Evolutionary conservation across 495 filamentous ascomycete genomes (phyloP), one percentile per base, ranked within the genome.

Genomic region (Arthonia radiata): DNA sequence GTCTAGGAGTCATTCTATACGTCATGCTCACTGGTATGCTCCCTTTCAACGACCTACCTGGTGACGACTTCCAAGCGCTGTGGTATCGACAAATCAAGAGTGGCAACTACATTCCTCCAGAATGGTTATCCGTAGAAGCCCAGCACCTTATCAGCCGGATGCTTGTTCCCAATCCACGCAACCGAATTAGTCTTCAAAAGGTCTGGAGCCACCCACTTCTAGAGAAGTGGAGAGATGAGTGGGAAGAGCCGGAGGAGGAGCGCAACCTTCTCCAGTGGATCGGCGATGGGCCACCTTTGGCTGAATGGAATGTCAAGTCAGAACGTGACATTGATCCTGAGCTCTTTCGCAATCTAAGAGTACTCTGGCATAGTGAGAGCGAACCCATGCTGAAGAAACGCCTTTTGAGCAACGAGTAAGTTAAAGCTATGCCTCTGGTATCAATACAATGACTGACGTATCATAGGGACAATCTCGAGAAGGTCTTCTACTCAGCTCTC

Each of bases 1-100:
- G 79, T 46, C 73, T 82, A 43, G 86, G 86, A 4, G 69, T 93
- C 4, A 80, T 94, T 17, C 50, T 99, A 0, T 94, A 67, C 38
- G 80, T 73, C 9, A 60, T 83, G 42, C 54, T 99, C 13, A 64
- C 67, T 13, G 77, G 77, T 1, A 63, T 55, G 27, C 56, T 91
- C 2, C 86, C 86, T 1, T 97, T 92, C 41, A 47, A 46, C 32
- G 48, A 43, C 28, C 32, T 37, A 4, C 32, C 32, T 18, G 34
- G 38, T 19, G 71, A 82, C 40, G 67, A 73, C 17, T 57, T 63
- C 0, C 46, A 65, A 24, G 57, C 64, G 27, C 19, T 22, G 6
- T 22, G 19, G 19, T 11, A 22, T 22, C 19, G 11, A 11, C 7
- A 7, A 7, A 6, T 22, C 7, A 63, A 57, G 18, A 81, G 71